Evolutionary conservation across 1,284 basidiomycete species (phyloP).

Genomic region (Tetrapyrgos nigripes): DNA sequence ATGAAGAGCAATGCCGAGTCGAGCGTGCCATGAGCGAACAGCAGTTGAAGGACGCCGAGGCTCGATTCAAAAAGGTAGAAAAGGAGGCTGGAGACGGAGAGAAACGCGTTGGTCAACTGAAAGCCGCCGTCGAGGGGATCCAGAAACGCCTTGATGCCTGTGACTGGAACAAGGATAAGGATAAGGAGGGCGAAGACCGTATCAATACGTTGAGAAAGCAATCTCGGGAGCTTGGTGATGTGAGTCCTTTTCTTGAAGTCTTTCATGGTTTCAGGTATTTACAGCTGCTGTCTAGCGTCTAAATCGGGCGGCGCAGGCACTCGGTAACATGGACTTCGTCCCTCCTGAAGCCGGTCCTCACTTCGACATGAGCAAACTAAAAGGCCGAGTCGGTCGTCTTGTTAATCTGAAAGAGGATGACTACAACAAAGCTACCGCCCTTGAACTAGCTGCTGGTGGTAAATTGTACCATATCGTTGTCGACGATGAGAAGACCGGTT

Average conservation of each 20-base stretch:
- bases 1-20: slow-evolving; percentile 85
- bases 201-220: slow-evolving; percentile 63
- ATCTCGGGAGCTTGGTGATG: slow-evolving; percentile 71
- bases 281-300: slow-evolving; percentile 56
- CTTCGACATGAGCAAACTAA: slow-evolving; percentile 90
- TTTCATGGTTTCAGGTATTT: slow-evolving; percentile 5
- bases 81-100: slow-evolving; percentile 83
- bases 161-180: slow-evolving; percentile 85
- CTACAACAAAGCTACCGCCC: slow-evolving; percentile 84
- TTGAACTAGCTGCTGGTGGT: slow-evolving; percentile 93
- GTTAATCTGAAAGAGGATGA: slow-evolving; percentile 78
- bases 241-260: slow-evolving; percentile 39
- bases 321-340: slow-evolving; percentile 84
- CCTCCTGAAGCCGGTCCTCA: slow-evolving; percentile 81
- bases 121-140: slow-evolving; percentile 65
- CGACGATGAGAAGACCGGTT: slow-evolving; percentile 89
- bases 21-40: slow-evolving; percentile 83
- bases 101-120: slow-evolving; percentile 70
- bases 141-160: slow-evolving; percentile 62
- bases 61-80: slow-evolving; percentile 85
- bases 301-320: slow-evolving; percentile 70
- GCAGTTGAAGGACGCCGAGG: slow-evolving; percentile 83
- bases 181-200: slow-evolving; percentile 66
- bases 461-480: slow-evolving; percentile 97
- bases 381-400: slow-evolving; percentile 91